Percentiles rank a stretch among this genome's conserved stretches.
phyloP scores from a whole-genome alignment of 441 rosid species.

The Eutrema salsugineum region DNA sequence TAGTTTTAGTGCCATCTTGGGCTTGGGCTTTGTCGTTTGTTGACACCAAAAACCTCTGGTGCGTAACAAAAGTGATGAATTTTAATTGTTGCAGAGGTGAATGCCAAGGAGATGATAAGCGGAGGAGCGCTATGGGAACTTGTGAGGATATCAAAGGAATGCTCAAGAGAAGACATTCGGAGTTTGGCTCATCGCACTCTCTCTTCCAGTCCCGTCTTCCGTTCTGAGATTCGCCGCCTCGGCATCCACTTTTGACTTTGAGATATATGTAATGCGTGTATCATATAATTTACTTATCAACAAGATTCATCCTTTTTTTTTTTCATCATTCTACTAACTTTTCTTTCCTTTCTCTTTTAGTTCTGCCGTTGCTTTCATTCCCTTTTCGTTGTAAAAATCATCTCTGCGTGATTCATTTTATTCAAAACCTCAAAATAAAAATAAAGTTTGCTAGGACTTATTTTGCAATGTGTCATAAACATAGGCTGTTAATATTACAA shows the following conservation, averaged over 20 bases:
- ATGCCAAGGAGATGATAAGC: constrained; percentile 87
- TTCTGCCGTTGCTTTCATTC: neutral
- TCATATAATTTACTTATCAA: neutral
- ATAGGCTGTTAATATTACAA: constrained; percentile 20
- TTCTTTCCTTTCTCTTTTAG: neutral
- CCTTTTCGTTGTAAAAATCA: neutral
- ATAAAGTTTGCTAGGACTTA: neutral
- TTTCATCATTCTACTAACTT: neutral
- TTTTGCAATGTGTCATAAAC: neutral
- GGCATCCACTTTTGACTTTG: constrained; percentile 64
- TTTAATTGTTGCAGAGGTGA: constrained; percentile 56
- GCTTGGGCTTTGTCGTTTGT: too few species aligned
- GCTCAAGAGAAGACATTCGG: constrained; percentile 95
- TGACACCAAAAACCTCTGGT: too few species aligned
- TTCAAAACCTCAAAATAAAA: neutral
- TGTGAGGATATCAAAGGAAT: constrained; percentile 86
- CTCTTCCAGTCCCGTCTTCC: constrained; percentile 69
- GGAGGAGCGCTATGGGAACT: constrained; percentile 99
- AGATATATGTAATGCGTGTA: neutral
- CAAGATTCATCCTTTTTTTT: neutral
- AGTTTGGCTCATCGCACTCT: constrained; percentile 73
- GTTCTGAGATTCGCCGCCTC: constrained; percentile 72
- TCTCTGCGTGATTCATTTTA: neutral
- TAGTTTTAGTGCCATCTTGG: constrained; percentile 15
- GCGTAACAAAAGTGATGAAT: too few species aligned